Base-by-base conservation (phyloP, 306 rosid genomes). In the Sophora flavescens region DNA sequence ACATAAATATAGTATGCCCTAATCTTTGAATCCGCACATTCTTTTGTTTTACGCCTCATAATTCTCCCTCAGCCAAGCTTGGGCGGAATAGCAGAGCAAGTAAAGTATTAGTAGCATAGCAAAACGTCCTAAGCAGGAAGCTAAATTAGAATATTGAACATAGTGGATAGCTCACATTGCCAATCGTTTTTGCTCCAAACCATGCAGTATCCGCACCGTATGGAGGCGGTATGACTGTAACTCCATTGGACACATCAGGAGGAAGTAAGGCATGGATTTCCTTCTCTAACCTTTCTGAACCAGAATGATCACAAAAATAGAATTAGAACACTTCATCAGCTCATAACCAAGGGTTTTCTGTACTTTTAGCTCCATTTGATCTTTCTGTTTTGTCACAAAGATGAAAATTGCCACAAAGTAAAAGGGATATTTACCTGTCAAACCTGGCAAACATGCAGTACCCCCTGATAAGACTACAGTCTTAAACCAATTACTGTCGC, bases 381-480 rank as follows among this genome's bases (percentile, higher is more conserved):
- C 63, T 60, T 75, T 22, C 58, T 47, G 54, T 47, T 41, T 63
- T 68, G 16, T 32, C 17, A 53, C 39, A 50, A 16, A 50, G 54
- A 68, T 22, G 63, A 4, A 68, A 32, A 50, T 39, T 4, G 4
- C 32, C 32, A 28, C 38, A 60, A 10, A 16, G 5, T 6, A 36
- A 33, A 48, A 26, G 42, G 71, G 28, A 44, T 8, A 68, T 14
- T 47, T 65, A 90, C 97, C 97, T 87, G 96, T 85, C 8, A 92
- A 67, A 81, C 97, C 97, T 15, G 96, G 97, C 72, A 92, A 82
- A 78, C 97, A 92, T 9, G 96, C 90, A 60, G 86, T 87, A 28
- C 97, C 97, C 67, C 97, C 97, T 0, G 93, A 81, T 75, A 92
- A 80, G 63, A 92, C 89, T 5, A 92, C 83, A 62, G 91, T 92